Evolutionary conservation across 305 asterid genomes (phyloP).

Genomic region (Nicotiana rustica): DNA sequence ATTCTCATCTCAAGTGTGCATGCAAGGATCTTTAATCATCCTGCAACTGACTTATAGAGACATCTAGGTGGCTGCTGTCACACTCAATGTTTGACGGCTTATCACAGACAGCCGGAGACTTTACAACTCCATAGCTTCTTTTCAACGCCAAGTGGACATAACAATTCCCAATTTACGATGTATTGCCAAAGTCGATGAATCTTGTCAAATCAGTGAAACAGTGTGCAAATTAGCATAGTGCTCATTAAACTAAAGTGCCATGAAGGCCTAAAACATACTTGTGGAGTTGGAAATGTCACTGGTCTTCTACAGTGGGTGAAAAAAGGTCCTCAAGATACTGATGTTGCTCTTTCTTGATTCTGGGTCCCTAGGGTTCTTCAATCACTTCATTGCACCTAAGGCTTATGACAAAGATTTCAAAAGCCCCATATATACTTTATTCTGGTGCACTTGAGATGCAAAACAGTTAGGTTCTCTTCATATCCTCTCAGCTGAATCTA

Average conservation of each 20-base stretch:
- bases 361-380: constrained; percentile 10
- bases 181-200: not conserved
- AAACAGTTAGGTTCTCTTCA: not conserved
- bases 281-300: constrained; percentile 1
- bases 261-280: not conserved
- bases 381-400: not conserved
- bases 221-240: not conserved
- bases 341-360: constrained; percentile 26
- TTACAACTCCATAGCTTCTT: constrained; percentile 23
- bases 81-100: not conserved
- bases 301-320: constrained; percentile 10
- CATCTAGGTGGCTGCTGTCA: constrained; percentile 6
- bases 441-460: constrained; percentile 14
- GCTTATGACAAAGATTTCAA: not conserved
- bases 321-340: constrained; percentile 17
- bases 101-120: not conserved
- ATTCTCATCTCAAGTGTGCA: not conserved
- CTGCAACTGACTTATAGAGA: not conserved
- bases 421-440: not conserved
- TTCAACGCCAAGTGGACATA: not conserved
- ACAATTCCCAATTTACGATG: not conserved
- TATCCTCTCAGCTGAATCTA: constrained; percentile 7
- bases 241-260: not conserved
- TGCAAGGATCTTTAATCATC: constrained; percentile 11
- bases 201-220: constrained; percentile 11